Base-by-base conservation (phyloP, 257 asterid species). In the Solanum sejunctum region DNA sequence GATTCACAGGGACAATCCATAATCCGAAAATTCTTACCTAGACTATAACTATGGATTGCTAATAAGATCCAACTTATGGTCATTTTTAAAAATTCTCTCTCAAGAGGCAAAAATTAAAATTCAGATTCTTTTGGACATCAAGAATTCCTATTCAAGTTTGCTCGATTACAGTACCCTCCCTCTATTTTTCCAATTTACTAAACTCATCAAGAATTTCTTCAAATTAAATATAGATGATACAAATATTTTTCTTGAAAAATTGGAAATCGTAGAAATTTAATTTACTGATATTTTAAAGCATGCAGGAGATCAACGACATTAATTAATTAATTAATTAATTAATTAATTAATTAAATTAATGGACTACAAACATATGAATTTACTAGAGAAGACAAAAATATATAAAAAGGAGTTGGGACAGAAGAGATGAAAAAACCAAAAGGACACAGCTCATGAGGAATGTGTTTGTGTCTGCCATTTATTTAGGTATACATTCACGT, bases 391-490 rank as follows among this genome's bases (percentile, higher is more conserved):
- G 79, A 64, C 43, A 66, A 66, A 49, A 13, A 39, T 6, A 39
- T 10, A 57, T 1, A 32, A 32, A 32, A 32, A 32, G 10, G 32
- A 28, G 36, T 23, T 18, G 57, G 20, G 45, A 18, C 69, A 80
- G 23, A 39, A 80, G 43, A 28, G 55, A 43, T 80, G 84, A 36
- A 49, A 26, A 77, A 61, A 70, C 11, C 58, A 43, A 23, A 83
- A 45, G 85, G 36, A 83, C 85, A 64, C 73, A 83, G n/a, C 54
- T 83, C 85, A 83, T 83, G 85, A 51, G 64, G 85, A 63, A 49
- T 83, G 85, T 83, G 85, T 82, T 49, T 82, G 56, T 82, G 85
- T 83, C 85, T 83, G 85, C 80, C 85, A 83, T 28, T 63, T 21
- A 20, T 78, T 52, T 26, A 26, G 64, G 47, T 12, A 20, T 16